Base-by-base conservation (phyloP, 2,329 filamentous ascomycete species). In the Ascochyta rabiei region DNA sequence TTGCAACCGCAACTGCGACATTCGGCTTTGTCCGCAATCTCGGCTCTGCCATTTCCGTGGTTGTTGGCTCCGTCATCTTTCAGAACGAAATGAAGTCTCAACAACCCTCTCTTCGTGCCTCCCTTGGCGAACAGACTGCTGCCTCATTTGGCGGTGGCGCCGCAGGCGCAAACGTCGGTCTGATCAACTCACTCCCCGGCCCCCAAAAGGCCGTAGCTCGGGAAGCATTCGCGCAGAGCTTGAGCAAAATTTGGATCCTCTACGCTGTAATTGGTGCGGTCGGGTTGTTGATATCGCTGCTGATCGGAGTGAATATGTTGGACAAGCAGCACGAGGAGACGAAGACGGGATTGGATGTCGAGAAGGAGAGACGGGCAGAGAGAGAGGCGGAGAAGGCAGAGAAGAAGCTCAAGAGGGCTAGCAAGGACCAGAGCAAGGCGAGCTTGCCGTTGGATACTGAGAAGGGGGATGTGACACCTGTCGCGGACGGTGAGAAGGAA, bases 51-150 rank as follows among this genome's bases (percentile, higher is more conserved):
- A 82, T 87, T 18, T 86, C 86, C 0, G 82, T 91, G 47, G 88
- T 91, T 1, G 80, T 92, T 34, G 90, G 90, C 21, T 86, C 88
- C n/a, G 88, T 91, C 40, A 82, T 93, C 33, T 92, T 93, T 76
- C 87, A 91, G 74, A 92, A 93, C 70, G 77, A 82, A 55, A 90
- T 91, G 86, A 76, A 84, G 60, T 79, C 77, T 41, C 82, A 85
- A 62, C 78, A 81, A 24, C 66, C 75, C 4, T 66, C 68, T 8
- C 79, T 89, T 26, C 72, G 76, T 19, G 64, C 75, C 26, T 73
- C 81, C 4, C 79, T 90, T 0, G 82, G 82, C 0, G 75, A 77
- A 0, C 67, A 82, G 3, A 75, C 81, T 1, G 85, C 85, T 0
- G 62, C 71, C 4, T 66, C 77, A 21, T 80, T 90, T 6, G 81